Evolutionary conservation across 179 eudicot genomes (phyloP), one percentile per base, ranked within the genome.

Genomic region (Nepenthes alata): DNA sequence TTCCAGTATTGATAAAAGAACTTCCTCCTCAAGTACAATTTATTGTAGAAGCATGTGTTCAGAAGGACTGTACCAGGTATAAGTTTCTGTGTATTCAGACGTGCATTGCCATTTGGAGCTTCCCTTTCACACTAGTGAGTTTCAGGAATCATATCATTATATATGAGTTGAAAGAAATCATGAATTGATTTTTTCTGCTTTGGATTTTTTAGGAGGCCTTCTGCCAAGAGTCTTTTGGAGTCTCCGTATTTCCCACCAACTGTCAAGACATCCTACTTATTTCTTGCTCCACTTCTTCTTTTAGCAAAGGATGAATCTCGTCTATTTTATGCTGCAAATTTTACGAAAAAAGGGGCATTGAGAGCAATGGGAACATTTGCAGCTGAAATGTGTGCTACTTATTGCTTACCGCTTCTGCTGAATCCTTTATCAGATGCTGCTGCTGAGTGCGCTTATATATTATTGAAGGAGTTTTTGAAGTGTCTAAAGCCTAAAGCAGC

Each of bases 361-460:
- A 81, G 83, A 77, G 72, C 80, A 70, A 91, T 89, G 95, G 96
- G 98, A 60, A 59, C 83, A 60, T 83, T 88, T 77, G 87, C 91
- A 37, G 85, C 96, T 67, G 86, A 84, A 81, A 89, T 79, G 74
- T 91, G 98, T 83, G 96, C 98, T 71, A 72, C 87, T 53, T 74
- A 79, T 68, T 88, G 95, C 80, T 70, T 89, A 67, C 81, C 83
- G 11, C 80, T 86, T 74, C 67, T 84, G 54, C 62, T 73, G 55
- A 64, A 79, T 57, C 77, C 91, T 64, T 60, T 80, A 48, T 81
- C 95, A 67, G 88, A 91, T 73, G 59, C 71, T 47, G 95, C 84
- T 78, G 87, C 91, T 72, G 96, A 91, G 60, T 88, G 79, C 77
- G 95, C 87, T 25, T 83, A 75, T 70, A 69, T 81, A 60, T 69